phyloP scores from a whole-genome alignment of 78 protist species.

The Parvularia atlantis region DNA sequence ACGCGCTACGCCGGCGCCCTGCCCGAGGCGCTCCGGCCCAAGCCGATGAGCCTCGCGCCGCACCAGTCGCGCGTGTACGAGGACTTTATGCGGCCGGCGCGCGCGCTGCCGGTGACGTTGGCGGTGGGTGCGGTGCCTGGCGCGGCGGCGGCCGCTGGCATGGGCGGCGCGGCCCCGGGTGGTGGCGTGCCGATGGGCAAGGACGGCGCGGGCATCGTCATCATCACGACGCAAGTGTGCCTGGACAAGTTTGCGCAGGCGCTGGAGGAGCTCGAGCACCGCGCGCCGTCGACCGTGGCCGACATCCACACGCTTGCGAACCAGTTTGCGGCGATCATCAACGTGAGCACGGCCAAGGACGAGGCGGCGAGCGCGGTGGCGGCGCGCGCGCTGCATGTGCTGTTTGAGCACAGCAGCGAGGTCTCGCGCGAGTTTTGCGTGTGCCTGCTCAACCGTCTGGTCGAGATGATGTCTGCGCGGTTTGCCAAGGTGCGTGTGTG shows the following conservation, averaged over 20 bases:
- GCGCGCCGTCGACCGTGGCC: neutral
- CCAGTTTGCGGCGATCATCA: too few relatives aligned
- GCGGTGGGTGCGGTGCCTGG: neutral
- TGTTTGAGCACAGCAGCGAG: too few relatives aligned
- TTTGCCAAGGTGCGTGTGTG: too few relatives aligned
- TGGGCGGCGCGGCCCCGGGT: neutral
- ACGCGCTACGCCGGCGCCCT: conserved; percentile 18
- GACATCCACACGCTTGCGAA: too few relatives aligned
- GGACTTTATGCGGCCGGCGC: conserved; percentile 56
- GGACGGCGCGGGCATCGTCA: too few relatives aligned
- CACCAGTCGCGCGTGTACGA: conserved; percentile 76
- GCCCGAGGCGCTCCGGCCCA: conserved; percentile 74
- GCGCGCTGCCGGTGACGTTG: neutral
- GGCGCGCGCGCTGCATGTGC: neutral
- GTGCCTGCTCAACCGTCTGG: too few relatives aligned
- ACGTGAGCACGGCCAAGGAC: too few relatives aligned
- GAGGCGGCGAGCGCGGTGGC: neutral
- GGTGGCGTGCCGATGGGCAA: neutral
- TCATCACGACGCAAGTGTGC: too few relatives aligned
- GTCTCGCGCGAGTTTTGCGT: too few relatives aligned
- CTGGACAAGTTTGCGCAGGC: conserved; percentile 22
- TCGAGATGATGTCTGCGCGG: too few relatives aligned
- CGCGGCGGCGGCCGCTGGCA: neutral
- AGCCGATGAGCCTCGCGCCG: conserved; percentile 53
- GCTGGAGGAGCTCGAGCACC: neutral